These are phyloP conservation scores for Komagataella phaffii DNA, from an alignment of 805 yeast genomes.

Conservation along the genomic window DNA sequence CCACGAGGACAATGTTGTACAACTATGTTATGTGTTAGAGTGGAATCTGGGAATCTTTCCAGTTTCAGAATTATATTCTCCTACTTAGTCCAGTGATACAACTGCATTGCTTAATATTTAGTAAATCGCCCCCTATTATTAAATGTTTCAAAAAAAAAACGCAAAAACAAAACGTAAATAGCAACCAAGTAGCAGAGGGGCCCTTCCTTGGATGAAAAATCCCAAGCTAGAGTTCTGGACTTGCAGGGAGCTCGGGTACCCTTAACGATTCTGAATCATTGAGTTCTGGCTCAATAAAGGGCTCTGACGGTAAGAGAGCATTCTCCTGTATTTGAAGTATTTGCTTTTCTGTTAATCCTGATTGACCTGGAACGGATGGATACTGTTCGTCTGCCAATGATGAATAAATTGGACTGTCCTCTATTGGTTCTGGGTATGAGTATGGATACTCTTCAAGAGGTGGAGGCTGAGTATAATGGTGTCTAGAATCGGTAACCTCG, in stretches of 20 bases:
- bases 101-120: neutral
- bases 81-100: neutral
- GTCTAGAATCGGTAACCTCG: neutral
- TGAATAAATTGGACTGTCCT: neutral
- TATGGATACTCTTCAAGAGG: neutral
- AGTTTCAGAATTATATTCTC: neutral
- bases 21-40: neutral
- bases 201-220: neutral
- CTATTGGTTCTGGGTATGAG: neutral
- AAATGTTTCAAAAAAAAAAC: neutral
- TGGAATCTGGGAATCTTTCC: neutral
- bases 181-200: neutral
- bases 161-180: no score
- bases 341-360: constrained; percentile 26
- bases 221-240: neutral
- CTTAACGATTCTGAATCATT: neutral
- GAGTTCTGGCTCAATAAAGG: constrained; percentile 8
- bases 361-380: constrained; percentile 1
- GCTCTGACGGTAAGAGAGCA: constrained; percentile 51
- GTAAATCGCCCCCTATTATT: no score
- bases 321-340: constrained; percentile 37
- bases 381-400: neutral
- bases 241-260: neutral
- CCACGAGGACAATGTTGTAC: neutral
- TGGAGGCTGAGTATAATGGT: neutral